A percentile compares a stretch with the other conserved stretches of the same genome.
These are phyloP conservation scores for Tricholoma sp. DNA, from an alignment of 768 basidiomycete genomes.

Conservation along the genomic window DNA sequence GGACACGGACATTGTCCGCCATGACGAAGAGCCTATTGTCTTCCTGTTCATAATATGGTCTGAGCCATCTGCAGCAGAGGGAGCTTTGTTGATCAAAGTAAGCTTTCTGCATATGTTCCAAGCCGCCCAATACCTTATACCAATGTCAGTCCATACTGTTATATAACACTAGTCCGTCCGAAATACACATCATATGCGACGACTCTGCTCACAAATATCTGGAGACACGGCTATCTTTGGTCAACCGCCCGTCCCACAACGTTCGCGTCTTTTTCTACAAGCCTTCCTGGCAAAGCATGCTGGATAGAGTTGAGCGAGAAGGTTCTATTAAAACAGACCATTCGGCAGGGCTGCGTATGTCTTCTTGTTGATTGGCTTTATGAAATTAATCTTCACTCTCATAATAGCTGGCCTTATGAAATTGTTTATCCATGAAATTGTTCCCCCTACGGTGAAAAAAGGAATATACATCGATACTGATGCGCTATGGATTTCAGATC, in stretches of 20 bases:
- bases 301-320: constrained; percentile 39
- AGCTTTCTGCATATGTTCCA: constrained; percentile 1
- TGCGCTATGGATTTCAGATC: constrained; percentile 44
- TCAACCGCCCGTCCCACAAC: constrained; percentile 31
- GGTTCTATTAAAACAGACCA: constrained; percentile 41
- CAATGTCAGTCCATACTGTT: constrained; percentile 30
- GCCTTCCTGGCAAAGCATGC: constrained; percentile 35
- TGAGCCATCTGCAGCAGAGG: constrained; percentile 35
- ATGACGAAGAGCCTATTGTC: constrained; percentile 27
- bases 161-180: constrained; percentile 32
- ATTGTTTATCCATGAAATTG: constrained; percentile 46
- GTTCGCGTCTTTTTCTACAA: constrained; percentile 39
- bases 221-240: constrained; percentile 31
- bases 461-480: constrained; percentile 51
- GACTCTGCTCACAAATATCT: constrained; percentile 34
- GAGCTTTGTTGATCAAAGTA: constrained; percentile 39
- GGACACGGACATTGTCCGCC: constrained; percentile 7
- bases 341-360: constrained; percentile 44
- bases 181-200: constrained; percentile 43
- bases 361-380: neutral
- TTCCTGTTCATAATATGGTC: constrained; percentile 43
- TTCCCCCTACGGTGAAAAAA: constrained; percentile 36
- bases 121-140: constrained; percentile 7
- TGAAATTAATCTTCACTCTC: neutral
- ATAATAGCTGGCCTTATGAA: constrained; percentile 45